Percentiles rank a stretch among this genome's conserved stretches.
These are phyloP conservation scores for Rhodamnia argentea DNA, from an alignment of 345 rosid species.

Conservation along the genomic window DNA sequence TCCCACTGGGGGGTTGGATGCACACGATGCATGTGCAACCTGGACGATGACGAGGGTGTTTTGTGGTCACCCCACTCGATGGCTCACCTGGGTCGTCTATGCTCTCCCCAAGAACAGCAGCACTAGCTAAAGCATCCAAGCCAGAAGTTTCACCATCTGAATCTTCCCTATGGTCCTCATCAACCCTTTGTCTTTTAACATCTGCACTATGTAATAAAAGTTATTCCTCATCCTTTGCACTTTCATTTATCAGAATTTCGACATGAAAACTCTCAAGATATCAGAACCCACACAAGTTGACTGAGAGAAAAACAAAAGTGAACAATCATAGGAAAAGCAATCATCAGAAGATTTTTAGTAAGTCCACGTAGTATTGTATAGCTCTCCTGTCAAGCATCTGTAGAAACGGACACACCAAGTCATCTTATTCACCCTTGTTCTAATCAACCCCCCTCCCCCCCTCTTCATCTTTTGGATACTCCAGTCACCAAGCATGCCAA, in stretches of 20 bases:
- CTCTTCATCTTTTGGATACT: neutral
- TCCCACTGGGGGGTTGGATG: conserved; percentile 98
- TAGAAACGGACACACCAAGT: neutral
- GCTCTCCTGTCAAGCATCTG: neutral
- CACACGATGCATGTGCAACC: conserved; percentile 97
- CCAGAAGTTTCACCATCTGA: conserved; percentile 57
- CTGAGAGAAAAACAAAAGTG: neutral
- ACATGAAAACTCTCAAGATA: conserved; percentile 51
- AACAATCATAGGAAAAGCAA: neutral
- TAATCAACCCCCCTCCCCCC: neutral
- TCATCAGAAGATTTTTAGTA: neutral
- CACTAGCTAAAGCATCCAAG: conserved; percentile 68
- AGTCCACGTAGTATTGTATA: neutral
- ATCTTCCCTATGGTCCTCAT: conserved; percentile 22
- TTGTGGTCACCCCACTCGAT: conserved; percentile 54
- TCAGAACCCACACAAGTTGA: conserved; percentile 67
- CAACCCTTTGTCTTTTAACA: conserved; percentile 57
- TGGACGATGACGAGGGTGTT: conserved; percentile 89
- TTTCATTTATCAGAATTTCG: neutral
- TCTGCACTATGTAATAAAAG: conserved; percentile 20
- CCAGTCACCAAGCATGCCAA: neutral
- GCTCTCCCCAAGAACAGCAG: conserved; percentile 55
- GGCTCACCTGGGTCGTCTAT: conserved; percentile 36
- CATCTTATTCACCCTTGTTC: neutral
- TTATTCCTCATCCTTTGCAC: neutral